phyloP scores from a whole-genome alignment of 2,329 filamentous ascomycete species.

The Fusarium austroafricanum region DNA sequence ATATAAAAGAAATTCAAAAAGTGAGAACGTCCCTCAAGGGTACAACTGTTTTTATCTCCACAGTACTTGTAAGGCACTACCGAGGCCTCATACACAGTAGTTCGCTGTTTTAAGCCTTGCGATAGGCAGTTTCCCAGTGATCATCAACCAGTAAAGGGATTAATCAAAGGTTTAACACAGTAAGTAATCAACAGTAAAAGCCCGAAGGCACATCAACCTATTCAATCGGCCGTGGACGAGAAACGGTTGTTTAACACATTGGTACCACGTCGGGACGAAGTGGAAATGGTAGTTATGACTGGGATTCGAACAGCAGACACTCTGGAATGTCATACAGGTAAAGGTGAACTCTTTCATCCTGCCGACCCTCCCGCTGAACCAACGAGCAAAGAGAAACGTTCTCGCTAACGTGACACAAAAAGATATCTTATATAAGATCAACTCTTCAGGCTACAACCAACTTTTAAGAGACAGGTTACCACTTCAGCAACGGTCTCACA shows the following conservation, averaged over 20 bases:
- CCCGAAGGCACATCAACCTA: too few relatives aligned
- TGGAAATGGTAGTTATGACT: constrained; percentile 25
- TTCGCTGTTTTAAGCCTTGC: not conserved
- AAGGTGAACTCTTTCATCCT: too few relatives aligned
- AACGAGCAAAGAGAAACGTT: constrained; percentile 4
- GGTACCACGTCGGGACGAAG: not conserved
- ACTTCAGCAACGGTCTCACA: not conserved
- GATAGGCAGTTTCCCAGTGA: not conserved
- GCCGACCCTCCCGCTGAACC: not conserved
- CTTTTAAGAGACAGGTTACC: too few relatives aligned
- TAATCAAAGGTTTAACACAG: not conserved
- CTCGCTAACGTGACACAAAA: fast-evolving
- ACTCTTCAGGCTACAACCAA: not conserved
- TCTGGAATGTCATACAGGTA: too few relatives aligned
- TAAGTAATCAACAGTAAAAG: too few relatives aligned
- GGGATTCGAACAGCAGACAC: constrained; percentile 24
- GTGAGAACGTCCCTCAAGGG: not conserved
- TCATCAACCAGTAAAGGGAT: not conserved
- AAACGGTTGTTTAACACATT: not conserved
- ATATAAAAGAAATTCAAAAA: not conserved
- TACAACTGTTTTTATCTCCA: not conserved
- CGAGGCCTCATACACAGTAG: constrained; percentile 1
- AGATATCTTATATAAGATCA: not conserved
- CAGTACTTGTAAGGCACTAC: constrained; percentile 33
- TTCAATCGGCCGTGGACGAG: too few relatives aligned